These are phyloP conservation scores for Geotrichum restrictum DNA, from an alignment of 1,139 yeast species.

Conservation along the genomic window DNA sequence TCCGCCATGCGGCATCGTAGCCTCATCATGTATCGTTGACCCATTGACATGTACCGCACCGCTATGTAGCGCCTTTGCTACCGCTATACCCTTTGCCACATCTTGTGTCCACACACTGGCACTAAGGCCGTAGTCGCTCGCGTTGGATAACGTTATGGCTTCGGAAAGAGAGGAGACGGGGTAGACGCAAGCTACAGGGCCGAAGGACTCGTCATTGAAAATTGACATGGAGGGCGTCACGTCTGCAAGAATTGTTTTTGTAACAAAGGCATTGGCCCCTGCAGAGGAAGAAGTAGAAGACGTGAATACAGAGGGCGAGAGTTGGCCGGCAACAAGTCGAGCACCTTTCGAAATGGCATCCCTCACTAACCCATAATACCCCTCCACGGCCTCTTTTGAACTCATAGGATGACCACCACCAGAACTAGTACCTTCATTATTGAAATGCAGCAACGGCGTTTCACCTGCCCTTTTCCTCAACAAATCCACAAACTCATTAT, in stretches of 20 bases:
- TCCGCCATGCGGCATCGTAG: slow-evolving; percentile 56
- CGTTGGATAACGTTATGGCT: slow-evolving; percentile 38
- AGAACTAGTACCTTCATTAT: too few species aligned
- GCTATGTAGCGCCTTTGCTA: slow-evolving; percentile 42
- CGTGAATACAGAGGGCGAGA: slow-evolving; percentile 4
- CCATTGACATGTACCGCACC: slow-evolving; percentile 55
- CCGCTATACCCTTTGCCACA: slow-evolving; percentile 39
- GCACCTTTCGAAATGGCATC: slow-evolving; percentile 50
- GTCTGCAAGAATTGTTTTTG: slow-evolving; percentile 37
- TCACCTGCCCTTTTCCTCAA: slow-evolving; percentile 29
- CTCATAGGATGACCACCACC: slow-evolving; percentile 33
- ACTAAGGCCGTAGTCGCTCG: slow-evolving; percentile 43
- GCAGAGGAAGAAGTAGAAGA: slow-evolving; percentile 31
- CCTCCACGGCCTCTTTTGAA: slow-evolving; percentile 33
- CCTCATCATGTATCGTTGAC: slow-evolving; percentile 48
- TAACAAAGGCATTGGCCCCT: not conserved
- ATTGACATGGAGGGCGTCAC: slow-evolving; percentile 41
- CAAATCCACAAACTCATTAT: slow-evolving; percentile 52
- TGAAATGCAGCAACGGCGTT: not conserved
- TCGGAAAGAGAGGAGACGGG: slow-evolving; percentile 34
- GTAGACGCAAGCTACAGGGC: slow-evolving; percentile 46
- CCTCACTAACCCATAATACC: slow-evolving; percentile 36
- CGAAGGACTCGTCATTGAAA: slow-evolving; percentile 45
- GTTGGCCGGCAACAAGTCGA: slow-evolving; percentile 32
- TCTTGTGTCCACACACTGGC: slow-evolving; percentile 47